Conservation (phyloP, 345 rosid genomes). For the Hibiscus trionum region DNA sequence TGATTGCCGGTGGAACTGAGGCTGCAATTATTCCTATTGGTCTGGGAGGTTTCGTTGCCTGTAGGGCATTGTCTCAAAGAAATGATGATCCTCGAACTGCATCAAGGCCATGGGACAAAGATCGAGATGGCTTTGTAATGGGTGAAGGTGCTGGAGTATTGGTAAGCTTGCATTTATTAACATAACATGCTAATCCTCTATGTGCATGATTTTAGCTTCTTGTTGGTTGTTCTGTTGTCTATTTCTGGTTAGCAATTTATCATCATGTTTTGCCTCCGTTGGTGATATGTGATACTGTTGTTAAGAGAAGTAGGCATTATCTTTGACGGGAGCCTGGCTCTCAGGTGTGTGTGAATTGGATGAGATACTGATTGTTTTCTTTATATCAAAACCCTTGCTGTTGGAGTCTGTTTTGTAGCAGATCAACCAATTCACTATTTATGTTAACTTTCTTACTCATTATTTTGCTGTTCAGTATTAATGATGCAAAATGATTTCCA, state of each 20-base stretch:
- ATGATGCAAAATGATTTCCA: too few relatives aligned
- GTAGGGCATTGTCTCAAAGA: slow-evolving; percentile 96
- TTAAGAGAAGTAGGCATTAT: too few relatives aligned
- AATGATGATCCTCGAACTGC: slow-evolving; percentile 98
- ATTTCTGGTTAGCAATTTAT: too few relatives aligned
- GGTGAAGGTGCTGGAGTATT: slow-evolving; percentile 97
- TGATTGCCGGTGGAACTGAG: slow-evolving; percentile 99
- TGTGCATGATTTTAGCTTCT: neutral
- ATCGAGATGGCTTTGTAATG: slow-evolving; percentile 95
- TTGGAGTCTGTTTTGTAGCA: neutral
- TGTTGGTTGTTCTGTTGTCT: neutral
- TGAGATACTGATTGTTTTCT: too few relatives aligned
- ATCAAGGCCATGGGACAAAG: slow-evolving; percentile 98
- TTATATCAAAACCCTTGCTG: too few relatives aligned
- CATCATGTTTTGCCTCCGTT: too few relatives aligned
- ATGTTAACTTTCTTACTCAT: too few relatives aligned
- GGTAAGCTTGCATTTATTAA: slow-evolving; percentile 43
- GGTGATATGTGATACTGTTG: too few relatives aligned
- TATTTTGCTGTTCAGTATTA: too few relatives aligned
- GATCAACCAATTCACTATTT: too few relatives aligned
- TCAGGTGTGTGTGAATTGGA: too few relatives aligned
- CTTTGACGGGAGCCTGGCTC: too few relatives aligned
- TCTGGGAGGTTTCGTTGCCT: slow-evolving; percentile 96
- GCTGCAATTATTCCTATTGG: slow-evolving; percentile 99
- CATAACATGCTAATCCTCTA: neutral